A percentile compares a stretch with the other conserved stretches of the same genome.
Conservation (phyloP, 257 asterid genomes). For the Ligustrum vulgare region DNA sequence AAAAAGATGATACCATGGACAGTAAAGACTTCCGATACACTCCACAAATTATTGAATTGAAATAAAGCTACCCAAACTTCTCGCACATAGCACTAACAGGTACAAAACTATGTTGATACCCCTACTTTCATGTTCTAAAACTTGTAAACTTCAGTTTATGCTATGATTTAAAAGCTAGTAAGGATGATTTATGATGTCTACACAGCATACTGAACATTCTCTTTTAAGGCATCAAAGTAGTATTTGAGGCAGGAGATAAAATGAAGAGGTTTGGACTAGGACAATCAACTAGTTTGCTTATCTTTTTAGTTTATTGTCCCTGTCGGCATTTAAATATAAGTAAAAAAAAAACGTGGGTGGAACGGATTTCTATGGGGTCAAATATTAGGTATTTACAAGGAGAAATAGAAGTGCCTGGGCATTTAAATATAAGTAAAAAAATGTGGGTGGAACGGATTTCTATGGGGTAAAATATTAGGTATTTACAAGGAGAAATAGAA, state of each 20-base stretch:
- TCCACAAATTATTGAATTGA: background rate
- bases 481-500: background rate
- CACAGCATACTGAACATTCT: background rate
- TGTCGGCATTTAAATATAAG: background rate
- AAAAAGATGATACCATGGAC: background rate
- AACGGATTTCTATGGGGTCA: background rate
- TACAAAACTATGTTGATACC: background rate
- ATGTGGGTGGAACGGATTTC: background rate
- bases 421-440: no score
- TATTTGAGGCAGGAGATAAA: background rate
- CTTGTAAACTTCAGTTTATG: background rate
- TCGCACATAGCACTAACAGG: background rate
- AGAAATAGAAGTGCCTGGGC: conserved; percentile 8
- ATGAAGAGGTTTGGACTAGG: background rate
- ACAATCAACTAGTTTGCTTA: background rate
- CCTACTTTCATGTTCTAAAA: background rate
- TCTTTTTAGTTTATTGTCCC: background rate
- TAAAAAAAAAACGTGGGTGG: background rate
- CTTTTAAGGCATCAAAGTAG: background rate
- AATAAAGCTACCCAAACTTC: background rate
- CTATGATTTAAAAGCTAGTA: background rate
- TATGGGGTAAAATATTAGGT: background rate
- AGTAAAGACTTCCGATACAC: background rate
- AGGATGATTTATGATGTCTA: background rate
- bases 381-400: background rate